Evolutionary conservation across 257 asterid species (phyloP).

Genomic region (Craterostigma plantagineum): DNA sequence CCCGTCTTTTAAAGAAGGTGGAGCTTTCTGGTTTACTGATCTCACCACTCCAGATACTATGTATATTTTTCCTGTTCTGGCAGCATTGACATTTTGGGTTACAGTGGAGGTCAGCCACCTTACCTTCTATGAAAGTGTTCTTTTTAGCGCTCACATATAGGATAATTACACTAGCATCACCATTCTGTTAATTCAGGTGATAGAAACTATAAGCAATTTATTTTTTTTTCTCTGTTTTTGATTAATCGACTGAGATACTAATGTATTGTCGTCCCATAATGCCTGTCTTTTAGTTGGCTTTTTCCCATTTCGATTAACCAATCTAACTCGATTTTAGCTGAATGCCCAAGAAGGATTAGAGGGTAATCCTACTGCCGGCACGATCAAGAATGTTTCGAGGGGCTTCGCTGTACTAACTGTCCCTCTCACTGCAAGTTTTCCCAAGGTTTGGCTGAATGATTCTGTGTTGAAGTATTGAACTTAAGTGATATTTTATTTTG

Average conservation of each 20-base stretch:
- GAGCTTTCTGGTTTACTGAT: slow-evolving; percentile 77
- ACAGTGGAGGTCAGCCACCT: slow-evolving; percentile 74
- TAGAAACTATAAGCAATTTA: no score
- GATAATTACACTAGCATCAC: not conserved
- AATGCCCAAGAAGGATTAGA: slow-evolving; percentile 90
- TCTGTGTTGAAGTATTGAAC: not conserved
- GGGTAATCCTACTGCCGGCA: slow-evolving; percentile 51
- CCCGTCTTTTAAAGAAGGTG: slow-evolving; percentile 89
- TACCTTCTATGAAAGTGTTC: slow-evolving; percentile 5
- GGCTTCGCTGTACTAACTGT: slow-evolving; percentile 56
- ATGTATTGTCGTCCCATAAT: no score
- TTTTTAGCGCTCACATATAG: not conserved
- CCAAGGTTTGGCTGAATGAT: slow-evolving; percentile 29
- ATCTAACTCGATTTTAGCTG: slow-evolving; percentile 21
- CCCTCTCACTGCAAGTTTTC: slow-evolving; percentile 59
- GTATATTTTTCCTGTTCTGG: slow-evolving; percentile 62
- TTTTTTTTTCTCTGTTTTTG: no score
- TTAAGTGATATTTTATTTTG: not conserved
- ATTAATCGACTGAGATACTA: no score
- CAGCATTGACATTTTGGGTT: slow-evolving; percentile 82
- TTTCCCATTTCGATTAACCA: not conserved
- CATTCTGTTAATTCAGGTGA: no score
- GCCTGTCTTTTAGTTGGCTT: no score
- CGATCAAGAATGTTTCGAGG: slow-evolving; percentile 59
- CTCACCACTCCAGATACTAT: slow-evolving; percentile 74